phyloP scores from a whole-genome alignment of 2,329 filamentous ascomycete genomes.

The Hymenotorrendiella dingleyae region DNA sequence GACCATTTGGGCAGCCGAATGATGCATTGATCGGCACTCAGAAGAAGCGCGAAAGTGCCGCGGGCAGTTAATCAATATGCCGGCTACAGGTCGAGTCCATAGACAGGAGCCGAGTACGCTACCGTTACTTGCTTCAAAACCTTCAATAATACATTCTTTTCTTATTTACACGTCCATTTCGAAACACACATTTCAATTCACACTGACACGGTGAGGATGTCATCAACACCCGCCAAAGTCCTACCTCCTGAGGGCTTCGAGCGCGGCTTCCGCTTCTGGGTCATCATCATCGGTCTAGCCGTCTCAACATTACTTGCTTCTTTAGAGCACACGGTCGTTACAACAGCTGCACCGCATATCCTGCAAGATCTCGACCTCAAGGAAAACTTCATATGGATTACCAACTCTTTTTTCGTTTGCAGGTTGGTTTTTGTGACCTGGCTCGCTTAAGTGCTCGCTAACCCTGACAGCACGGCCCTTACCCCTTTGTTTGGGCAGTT shows the following conservation, averaged over 20 bases:
- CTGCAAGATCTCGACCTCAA: not conserved
- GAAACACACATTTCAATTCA: too few relatives aligned
- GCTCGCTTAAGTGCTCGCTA: not conserved
- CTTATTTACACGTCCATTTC: too few relatives aligned
- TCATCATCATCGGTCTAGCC: not conserved
- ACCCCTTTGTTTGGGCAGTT: not conserved
- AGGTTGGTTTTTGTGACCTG: not conserved
- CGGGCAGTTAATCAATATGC: too few relatives aligned
- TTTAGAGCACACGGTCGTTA: not conserved
- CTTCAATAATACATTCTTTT: too few relatives aligned
- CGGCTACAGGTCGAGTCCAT: too few relatives aligned
- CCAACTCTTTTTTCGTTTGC: not conserved
- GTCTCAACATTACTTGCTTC: not conserved
- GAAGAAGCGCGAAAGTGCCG: too few relatives aligned
- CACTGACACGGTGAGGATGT: too few relatives aligned
- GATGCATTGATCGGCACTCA: too few relatives aligned
- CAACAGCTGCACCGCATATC: not conserved
- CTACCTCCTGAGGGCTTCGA: not conserved
- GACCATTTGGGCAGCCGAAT: too few relatives aligned
- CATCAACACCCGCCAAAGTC: too few relatives aligned
- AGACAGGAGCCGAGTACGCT: too few relatives aligned
- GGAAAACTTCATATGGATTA: not conserved
- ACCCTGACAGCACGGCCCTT: not conserved
- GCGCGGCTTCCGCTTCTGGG: not conserved
- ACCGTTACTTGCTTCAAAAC: too few relatives aligned